These are phyloP conservation scores for Ceratocystis ficicola DNA, from an alignment of 2,329 filamentous ascomycete species.

Conservation along the genomic window DNA sequence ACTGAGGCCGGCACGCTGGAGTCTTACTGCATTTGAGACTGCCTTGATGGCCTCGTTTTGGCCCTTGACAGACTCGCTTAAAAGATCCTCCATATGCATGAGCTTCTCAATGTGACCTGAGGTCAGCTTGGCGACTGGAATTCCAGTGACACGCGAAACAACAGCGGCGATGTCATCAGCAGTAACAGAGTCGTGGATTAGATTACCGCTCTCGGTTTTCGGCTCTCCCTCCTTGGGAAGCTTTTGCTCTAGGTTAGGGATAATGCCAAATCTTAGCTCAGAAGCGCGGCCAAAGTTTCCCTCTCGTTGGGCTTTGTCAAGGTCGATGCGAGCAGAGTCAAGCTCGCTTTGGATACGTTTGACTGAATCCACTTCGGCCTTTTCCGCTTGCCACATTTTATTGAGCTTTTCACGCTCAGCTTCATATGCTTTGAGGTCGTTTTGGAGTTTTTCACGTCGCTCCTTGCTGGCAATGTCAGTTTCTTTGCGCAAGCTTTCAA, in stretches of 20 bases:
- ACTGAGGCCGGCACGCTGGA: conserved; percentile 83
- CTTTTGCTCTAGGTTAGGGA: conserved; percentile 67
- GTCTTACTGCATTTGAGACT: conserved; percentile 82
- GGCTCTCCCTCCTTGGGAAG: conserved; percentile 60
- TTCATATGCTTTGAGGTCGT: conserved; percentile 61
- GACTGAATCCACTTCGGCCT: conserved; percentile 69
- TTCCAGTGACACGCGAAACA: conserved; percentile 82
- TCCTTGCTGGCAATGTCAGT: conserved; percentile 82
- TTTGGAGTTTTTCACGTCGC: conserved; percentile 72
- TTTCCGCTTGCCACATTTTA: conserved; percentile 81
- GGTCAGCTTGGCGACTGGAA: conserved; percentile 84
- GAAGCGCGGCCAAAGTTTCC: conserved; percentile 86
- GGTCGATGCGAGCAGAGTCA: conserved; percentile 69
- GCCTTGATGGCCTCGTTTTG: conserved; percentile 89
- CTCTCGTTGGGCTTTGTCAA: conserved; percentile 75
- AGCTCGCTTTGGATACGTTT: conserved; percentile 83
- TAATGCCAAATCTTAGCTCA: conserved; percentile 77
- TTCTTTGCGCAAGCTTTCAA: conserved; percentile 89
- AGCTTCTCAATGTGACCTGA: conserved; percentile 89
- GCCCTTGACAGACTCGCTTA: conserved; percentile 72
- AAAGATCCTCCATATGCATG: conserved; percentile 85
- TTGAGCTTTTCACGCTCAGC: conserved; percentile 64
- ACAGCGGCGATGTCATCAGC: conserved; percentile 88
- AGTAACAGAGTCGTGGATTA: conserved; percentile 91
- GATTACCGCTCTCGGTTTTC: conserved; percentile 32